Evolutionary conservation across 768 basidiomycete species (phyloP), one percentile per base, ranked within the genome.

Genomic region (Phaffia tasmanica): DNA sequence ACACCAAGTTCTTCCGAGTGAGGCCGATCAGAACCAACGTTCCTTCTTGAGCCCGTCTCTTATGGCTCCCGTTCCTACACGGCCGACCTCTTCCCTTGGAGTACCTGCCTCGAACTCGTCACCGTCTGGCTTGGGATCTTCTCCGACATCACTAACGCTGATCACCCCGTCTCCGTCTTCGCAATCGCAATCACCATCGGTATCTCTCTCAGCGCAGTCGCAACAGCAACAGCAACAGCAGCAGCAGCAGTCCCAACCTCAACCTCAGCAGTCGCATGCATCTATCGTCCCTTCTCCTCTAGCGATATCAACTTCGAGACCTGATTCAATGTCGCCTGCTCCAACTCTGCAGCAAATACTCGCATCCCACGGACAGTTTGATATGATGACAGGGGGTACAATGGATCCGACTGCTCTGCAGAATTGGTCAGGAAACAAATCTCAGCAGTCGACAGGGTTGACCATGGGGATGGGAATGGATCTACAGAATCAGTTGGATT

Each of bases 271-370:
- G 29, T 70, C 68, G 29, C 73, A 73, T 68, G 70, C 72, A 9
- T 72, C 74, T 0, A 73, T 72, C 42, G 65, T 74, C 1, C 74
- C 74, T 1, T 75, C 74, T 1, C 75, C 74, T 3, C 70, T 75
- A 2, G 71, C 70, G 18, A 71, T 72, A 49, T 71, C 74, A 7
- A 66, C 74, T 1, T 75, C 75, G 9, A 68, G 73, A 35, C 71
- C 75, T 16, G 66, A 72, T 11, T 70, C 71, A 19, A 73, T 73
- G 11, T 55, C 62, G 48, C 50, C 55, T 18, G 56, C 62, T 32
- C 66, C 32, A 16, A 3, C 53, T 25, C 56, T 29, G 19, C 73
- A 29, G 64, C 68, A 64, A 18, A 48, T 63, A 25, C 63, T 64
- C 25, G 68, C 60, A 58, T 64, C 69, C 21, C 56, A 63, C 16